Conservation (phyloP, 2,329 filamentous ascomycete genomes). For the Plectosphaerella sp. region DNA sequence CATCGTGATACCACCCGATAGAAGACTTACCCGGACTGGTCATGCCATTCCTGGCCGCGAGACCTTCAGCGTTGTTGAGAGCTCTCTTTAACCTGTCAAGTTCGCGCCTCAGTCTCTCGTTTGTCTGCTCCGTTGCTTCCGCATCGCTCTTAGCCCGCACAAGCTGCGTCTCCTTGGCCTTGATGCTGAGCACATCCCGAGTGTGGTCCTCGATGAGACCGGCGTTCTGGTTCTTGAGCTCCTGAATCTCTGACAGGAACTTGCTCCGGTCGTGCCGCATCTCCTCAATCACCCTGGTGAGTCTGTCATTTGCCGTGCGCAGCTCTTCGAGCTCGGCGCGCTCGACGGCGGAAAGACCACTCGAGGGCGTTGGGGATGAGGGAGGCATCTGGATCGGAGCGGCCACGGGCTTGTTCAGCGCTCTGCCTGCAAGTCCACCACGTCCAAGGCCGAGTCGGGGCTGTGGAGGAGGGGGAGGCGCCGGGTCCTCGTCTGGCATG, state of each 20-base stretch:
- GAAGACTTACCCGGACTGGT: conserved; percentile 19
- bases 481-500: conserved; percentile 55
- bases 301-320: conserved; percentile 73
- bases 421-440: conserved; percentile 80
- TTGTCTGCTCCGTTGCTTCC: conserved; percentile 81
- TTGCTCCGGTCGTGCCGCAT: conserved; percentile 76
- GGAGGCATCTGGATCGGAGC: conserved; percentile 43
- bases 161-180: conserved; percentile 96
- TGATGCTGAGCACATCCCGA: conserved; percentile 89
- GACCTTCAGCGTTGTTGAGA: conserved; percentile 54
- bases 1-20: neutral
- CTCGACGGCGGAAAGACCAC: conserved; percentile 73
- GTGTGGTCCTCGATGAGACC: conserved; percentile 97
- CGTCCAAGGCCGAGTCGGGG: conserved; percentile 65
- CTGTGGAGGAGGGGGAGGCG: conserved; percentile 47
- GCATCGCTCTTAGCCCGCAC: conserved; percentile 87
- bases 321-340: conserved; percentile 90
- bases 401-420: conserved; percentile 69
- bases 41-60: conserved; percentile 25
- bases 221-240: conserved; percentile 95
- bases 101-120: conserved; percentile 79
- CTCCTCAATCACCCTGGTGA: conserved; percentile 73
- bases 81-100: conserved; percentile 92
- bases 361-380: conserved; percentile 54
- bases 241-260: conserved; percentile 81